A percentile compares a stretch with the other conserved stretches of the same genome.
Evolutionary conservation across 1,284 basidiomycete species (phyloP).

Genomic region (Marasmius fiardii): DNA sequence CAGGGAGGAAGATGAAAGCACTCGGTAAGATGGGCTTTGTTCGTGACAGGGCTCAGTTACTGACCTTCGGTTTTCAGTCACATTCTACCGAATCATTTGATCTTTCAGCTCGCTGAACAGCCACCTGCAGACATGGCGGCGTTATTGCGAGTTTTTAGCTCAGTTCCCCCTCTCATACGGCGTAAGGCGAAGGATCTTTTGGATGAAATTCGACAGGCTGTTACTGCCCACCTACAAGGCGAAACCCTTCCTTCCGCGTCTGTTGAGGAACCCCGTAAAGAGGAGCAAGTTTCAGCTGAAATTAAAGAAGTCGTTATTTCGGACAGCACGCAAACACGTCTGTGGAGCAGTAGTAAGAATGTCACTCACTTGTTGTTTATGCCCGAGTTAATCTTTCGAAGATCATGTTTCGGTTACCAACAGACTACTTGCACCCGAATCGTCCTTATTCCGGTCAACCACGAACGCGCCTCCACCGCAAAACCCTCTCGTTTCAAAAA

Average conservation of each 20-base stretch:
- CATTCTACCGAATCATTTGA: constrained; percentile 68
- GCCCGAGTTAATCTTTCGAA: not conserved
- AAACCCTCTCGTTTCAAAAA: constrained; percentile 17
- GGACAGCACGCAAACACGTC: not conserved
- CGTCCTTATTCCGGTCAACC: constrained; percentile 10
- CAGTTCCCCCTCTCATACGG: constrained; percentile 58
- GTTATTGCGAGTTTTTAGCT: constrained; percentile 52
- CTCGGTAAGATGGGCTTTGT: constrained; percentile 47
- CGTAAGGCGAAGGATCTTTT: constrained; percentile 60
- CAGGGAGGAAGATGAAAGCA: constrained; percentile 86
- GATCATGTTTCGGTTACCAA: not conserved
- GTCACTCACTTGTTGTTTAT: not conserved
- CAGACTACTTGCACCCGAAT: not conserved
- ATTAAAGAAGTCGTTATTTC: not conserved
- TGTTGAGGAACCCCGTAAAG: not conserved
- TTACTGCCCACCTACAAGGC: constrained; percentile 28
- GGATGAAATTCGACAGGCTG: constrained; percentile 51
- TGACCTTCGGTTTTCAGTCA: constrained; percentile 40
- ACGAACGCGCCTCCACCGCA: not conserved
- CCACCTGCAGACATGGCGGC: constrained; percentile 59
- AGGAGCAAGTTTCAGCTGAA: not conserved
- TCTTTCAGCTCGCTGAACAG: constrained; percentile 68
- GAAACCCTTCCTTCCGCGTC: not conserved
- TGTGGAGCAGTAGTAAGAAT: not conserved
- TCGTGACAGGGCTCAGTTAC: constrained; percentile 9